phyloP scores from a whole-genome alignment of 2,329 filamentous ascomycete species.

The Talaromyces pinophilus region DNA sequence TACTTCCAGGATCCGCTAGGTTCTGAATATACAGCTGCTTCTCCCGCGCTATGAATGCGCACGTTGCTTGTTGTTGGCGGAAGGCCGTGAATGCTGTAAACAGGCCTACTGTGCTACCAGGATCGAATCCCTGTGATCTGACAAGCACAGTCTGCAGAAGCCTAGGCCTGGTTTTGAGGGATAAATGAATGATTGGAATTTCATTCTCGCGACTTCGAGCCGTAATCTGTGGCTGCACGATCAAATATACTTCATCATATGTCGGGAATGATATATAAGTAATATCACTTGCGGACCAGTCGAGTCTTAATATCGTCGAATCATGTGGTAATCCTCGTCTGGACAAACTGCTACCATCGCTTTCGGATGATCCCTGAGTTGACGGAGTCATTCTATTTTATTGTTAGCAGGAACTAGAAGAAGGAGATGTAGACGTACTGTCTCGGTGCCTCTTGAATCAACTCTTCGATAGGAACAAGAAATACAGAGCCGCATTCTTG shows the following conservation, averaged over 20 bases:
- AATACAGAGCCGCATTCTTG: conserved; percentile 15
- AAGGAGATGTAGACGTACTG: not conserved
- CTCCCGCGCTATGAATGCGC: conserved; percentile 32
- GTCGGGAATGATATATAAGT: conserved; percentile 20
- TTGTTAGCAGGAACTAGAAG: not conserved
- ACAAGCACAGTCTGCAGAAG: conserved; percentile 13
- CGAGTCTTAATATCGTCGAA: conserved; percentile 1
- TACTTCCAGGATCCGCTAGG: conserved; percentile 18
- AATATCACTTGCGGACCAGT: conserved; percentile 20
- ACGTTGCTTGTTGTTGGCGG: conserved; percentile 25
- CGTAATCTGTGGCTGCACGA: conserved; percentile 18
- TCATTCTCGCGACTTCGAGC: conserved; percentile 19
- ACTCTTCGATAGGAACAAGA: conserved; percentile 5
- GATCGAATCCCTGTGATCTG: conserved; percentile 20
- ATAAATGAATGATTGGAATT: conserved; percentile 18
- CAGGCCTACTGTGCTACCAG: conserved; percentile 29
- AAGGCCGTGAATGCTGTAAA: conserved; percentile 36
- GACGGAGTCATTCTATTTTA: conserved; percentile 3
- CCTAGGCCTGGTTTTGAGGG: not conserved
- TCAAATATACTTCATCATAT: conserved; percentile 17
- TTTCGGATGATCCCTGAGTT: conserved; percentile 4
- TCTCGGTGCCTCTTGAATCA: conserved; percentile 11
- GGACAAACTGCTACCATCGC: not conserved
- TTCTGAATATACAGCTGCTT: conserved; percentile 31
- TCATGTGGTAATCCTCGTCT: conserved; percentile 3